Conservation (phyloP, 2,329 filamentous ascomycete genomes). For the Nemania sp. region DNA sequence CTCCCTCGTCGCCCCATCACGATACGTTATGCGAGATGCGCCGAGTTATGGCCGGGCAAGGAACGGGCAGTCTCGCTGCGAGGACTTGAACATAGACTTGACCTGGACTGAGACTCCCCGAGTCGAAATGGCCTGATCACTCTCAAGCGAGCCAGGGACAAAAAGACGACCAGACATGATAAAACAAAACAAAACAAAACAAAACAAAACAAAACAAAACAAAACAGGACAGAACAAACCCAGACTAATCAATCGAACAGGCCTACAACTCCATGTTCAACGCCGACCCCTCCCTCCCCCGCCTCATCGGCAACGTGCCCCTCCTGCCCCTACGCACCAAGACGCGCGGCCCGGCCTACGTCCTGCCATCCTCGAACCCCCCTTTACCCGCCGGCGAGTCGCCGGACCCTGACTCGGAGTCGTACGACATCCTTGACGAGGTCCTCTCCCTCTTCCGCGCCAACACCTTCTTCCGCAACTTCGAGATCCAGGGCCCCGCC, state of each 20-base stretch:
- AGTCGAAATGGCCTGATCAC: too few relatives aligned
- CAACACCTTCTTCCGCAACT: slow-evolving; percentile 99
- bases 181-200: too few relatives aligned
- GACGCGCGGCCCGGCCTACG: slow-evolving; percentile 92
- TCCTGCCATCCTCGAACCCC: slow-evolving; percentile 66
- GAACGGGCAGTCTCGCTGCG: too few relatives aligned
- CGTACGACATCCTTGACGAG: slow-evolving; percentile 96
- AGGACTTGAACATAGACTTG: too few relatives aligned
- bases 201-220: too few relatives aligned
- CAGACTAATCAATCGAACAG: too few relatives aligned
- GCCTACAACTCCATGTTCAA: slow-evolving; percentile 98
- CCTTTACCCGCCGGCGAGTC: slow-evolving; percentile 64
- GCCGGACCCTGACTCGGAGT: slow-evolving; percentile 83
- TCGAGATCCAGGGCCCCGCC: slow-evolving; percentile 95
- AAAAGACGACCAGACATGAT: too few relatives aligned
- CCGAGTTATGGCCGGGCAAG: not conserved
- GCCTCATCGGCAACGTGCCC: slow-evolving; percentile 83
- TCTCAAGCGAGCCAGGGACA: too few relatives aligned
- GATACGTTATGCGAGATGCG: not conserved
- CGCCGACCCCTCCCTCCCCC: slow-evolving; percentile 70
- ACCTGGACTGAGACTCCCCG: too few relatives aligned
- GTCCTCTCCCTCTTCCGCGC: slow-evolving; percentile 90
- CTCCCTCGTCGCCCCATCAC: too few relatives aligned
- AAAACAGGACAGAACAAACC: too few relatives aligned
- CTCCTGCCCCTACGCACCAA: slow-evolving; percentile 93